Conservation (phyloP, 352 stramenopile genomes). For the Phytophthora cactorum region DNA sequence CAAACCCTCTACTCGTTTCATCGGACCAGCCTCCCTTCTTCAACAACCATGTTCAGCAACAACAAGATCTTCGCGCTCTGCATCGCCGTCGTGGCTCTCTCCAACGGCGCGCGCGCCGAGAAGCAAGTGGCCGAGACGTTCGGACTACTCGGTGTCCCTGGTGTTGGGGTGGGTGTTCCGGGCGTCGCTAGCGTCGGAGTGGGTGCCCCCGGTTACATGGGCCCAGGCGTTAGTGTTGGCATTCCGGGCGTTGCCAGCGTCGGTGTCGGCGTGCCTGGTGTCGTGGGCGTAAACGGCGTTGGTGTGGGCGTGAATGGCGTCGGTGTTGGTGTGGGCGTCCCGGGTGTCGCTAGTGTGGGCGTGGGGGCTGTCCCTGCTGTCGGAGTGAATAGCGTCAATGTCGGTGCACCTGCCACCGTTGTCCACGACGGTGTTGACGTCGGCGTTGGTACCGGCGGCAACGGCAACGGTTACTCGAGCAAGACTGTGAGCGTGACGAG, state of each 20-base stretch:
- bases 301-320: background rate
- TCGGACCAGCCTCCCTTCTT: background rate
- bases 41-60: slow-evolving; percentile 2
- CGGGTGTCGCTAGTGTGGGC: background rate
- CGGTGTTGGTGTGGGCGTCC: background rate
- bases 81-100: background rate
- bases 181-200: background rate
- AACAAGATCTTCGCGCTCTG: slow-evolving; percentile 2
- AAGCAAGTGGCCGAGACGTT: slow-evolving; percentile 4
- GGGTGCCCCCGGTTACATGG: too few species aligned
- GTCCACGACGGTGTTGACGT: slow-evolving; percentile 7
- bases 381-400: background rate
- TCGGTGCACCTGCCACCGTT: background rate
- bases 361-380: background rate
- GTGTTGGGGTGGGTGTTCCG: background rate
- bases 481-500: slow-evolving; percentile 10
- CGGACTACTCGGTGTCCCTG: background rate
- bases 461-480: slow-evolving; percentile 10
- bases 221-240: too few species aligned
- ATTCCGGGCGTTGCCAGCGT: background rate
- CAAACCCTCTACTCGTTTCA: background rate
- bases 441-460: slow-evolving; percentile 3
- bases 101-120: background rate
- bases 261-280: background rate
- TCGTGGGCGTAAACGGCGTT: background rate